These are phyloP conservation scores for Arthrobotrys sinensis DNA, from an alignment of 2,329 filamentous ascomycete genomes.

Conservation along the genomic window DNA sequence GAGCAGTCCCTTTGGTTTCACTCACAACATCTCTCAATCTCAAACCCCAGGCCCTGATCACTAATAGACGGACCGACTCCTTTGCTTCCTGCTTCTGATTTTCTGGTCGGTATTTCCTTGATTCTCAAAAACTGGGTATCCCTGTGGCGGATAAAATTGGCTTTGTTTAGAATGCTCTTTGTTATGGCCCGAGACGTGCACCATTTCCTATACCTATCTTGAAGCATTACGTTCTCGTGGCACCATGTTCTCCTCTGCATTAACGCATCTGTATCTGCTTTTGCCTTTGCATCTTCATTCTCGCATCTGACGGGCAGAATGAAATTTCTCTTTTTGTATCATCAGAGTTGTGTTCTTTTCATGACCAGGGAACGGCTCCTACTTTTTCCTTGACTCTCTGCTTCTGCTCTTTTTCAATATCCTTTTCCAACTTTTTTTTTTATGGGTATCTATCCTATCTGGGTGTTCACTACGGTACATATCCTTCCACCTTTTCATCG, in stretches of 20 bases:
- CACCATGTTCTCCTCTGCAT: constrained; percentile 37
- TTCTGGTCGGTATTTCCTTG: constrained; percentile 52
- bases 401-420: constrained; percentile 18
- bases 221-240: constrained; percentile 23
- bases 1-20: constrained; percentile 6
- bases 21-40: constrained; percentile 13
- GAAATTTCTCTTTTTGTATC: constrained; percentile 51
- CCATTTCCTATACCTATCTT: constrained; percentile 34
- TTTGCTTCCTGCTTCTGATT: constrained; percentile 34
- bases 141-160: constrained; percentile 61
- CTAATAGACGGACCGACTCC: constrained; percentile 41
- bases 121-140: constrained; percentile 54
- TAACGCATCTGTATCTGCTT: constrained; percentile 43
- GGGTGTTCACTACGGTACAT: constrained; percentile 60
- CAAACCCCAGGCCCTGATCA: constrained; percentile 25
- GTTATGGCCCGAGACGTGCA: constrained; percentile 44
- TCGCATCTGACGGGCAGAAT: constrained; percentile 46
- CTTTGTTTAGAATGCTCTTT: constrained; percentile 43
- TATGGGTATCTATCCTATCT: constrained; percentile 54
- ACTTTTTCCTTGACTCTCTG: not conserved
- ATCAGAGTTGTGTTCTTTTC: constrained; percentile 56
- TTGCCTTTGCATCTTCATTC: constrained; percentile 50
- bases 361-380: constrained; percentile 56
- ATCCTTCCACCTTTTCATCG: constrained; percentile 30
- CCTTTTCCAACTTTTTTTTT: constrained; percentile 26